Evolutionary conservation across 352 stramenopile species (phyloP).

Genomic region (Labyrinthula sp.): DNA sequence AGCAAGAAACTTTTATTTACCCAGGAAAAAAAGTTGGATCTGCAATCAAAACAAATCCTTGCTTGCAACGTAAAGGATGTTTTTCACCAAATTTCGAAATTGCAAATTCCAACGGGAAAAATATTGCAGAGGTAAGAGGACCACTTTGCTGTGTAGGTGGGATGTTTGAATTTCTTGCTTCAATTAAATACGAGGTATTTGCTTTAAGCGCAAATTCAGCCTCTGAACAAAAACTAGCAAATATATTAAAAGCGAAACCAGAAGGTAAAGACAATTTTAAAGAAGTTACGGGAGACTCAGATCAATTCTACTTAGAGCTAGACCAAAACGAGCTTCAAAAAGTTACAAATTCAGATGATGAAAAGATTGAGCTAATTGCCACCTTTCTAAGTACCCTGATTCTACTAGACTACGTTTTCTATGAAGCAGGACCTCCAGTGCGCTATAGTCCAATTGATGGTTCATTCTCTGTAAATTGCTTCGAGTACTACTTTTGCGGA

Average conservation of each 20-base stretch:
- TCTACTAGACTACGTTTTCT: conserved; percentile 19
- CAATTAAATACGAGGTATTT: conserved; percentile 2
- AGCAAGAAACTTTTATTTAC: background rate
- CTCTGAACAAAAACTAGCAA: background rate
- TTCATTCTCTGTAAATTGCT: no score
- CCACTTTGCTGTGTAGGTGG: conserved; percentile 1
- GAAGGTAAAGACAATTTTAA: background rate
- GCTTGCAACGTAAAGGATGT: background rate
- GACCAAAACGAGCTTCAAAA: no score
- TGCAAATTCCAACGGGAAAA: no score
- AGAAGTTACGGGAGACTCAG: conserved; percentile 1
- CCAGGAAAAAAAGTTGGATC: background rate
- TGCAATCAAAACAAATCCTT: background rate
- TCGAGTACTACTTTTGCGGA: no score
- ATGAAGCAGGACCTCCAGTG: conserved; percentile 4
- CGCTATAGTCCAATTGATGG: background rate
- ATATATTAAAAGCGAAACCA: conserved; percentile 1
- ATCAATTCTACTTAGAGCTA: conserved; percentile 5
- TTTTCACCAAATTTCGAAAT: conserved; percentile 1
- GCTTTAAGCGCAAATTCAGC: background rate
- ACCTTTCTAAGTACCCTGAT: background rate
- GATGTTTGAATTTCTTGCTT: conserved; percentile 3
- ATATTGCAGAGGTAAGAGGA: no score
- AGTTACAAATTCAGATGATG: no score
- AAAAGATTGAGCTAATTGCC: background rate